Evolutionary conservation across 2,329 filamentous ascomycete species (phyloP).

Genomic region (Exophiala sp.): DNA sequence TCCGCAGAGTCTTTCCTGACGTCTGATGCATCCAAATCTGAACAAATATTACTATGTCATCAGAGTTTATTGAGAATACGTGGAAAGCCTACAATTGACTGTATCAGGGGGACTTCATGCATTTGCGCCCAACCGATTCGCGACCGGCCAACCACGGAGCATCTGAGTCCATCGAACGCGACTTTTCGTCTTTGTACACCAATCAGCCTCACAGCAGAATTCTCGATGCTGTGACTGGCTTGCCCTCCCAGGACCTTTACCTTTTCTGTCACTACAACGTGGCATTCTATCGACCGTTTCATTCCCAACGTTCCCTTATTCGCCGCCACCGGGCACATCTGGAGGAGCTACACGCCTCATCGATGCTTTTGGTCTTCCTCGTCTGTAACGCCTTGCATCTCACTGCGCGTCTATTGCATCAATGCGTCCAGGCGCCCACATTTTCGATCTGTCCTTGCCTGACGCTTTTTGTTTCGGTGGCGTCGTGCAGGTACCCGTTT

Average conservation of each 20-base stretch:
- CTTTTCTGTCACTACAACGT: conserved; percentile 15
- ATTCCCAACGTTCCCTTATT: conserved; percentile 4
- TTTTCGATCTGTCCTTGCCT: not conserved
- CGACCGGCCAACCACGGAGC: conserved; percentile 6
- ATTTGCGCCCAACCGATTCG: conserved; percentile 20
- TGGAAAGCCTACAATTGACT: not conserved
- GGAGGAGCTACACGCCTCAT: conserved; percentile 21
- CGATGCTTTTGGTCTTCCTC: conserved; percentile 3
- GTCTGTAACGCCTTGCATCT: conserved; percentile 4
- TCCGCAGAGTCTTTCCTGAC: not conserved
- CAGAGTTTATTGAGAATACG: not conserved
- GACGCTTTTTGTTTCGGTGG: too few species aligned
- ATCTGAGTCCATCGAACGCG: not conserved
- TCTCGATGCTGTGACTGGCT: not conserved
- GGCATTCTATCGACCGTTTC: conserved; percentile 8
- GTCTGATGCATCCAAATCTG: not conserved
- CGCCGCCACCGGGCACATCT: conserved; percentile 17
- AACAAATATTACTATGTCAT: not conserved
- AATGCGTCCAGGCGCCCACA: conserved; percentile 10
- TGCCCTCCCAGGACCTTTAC: not conserved
- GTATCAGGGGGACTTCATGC: conserved; percentile 4
- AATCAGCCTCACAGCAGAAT: conserved; percentile 6
- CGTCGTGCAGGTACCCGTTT: too few species aligned
- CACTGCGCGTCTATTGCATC: conserved; percentile 4
- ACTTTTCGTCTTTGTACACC: not conserved